These are phyloP conservation scores for Cladosporium sp. DNA, from an alignment of 2,329 filamentous ascomycete genomes.

Conservation along the genomic window DNA sequence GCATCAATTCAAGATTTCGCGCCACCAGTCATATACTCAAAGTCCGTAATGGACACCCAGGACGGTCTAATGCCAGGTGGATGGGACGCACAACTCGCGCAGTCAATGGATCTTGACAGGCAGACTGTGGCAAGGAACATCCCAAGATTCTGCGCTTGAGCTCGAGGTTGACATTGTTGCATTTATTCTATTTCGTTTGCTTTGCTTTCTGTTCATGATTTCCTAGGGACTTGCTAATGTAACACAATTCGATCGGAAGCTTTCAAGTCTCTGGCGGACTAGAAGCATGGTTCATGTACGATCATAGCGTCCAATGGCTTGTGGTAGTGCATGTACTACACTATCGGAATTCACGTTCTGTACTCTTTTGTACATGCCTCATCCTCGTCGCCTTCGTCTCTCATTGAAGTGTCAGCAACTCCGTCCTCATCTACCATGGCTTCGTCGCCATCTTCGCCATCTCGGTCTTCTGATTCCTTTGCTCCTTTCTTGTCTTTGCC, in stretches of 20 bases:
- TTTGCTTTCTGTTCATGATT: not conserved
- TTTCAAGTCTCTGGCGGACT: not conserved
- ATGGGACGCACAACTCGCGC: not conserved
- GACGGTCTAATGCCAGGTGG: not conserved
- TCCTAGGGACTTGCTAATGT: not conserved
- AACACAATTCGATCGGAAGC: not conserved
- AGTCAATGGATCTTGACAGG: slow-evolving; percentile 2
- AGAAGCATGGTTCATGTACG: not conserved
- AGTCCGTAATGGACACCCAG: not conserved
- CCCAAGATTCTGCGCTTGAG: not conserved
- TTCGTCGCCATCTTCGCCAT: slow-evolving; percentile 27
- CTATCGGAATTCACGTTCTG: not conserved
- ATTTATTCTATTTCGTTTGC: not conserved
- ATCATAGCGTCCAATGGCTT: not conserved
- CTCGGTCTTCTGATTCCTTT: slow-evolving; percentile 26
- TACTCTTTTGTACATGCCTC: not conserved
- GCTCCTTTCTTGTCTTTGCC: slow-evolving; percentile 27
- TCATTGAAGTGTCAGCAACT: slow-evolving; percentile 16
- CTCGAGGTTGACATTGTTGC: not conserved
- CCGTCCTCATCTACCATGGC: slow-evolving; percentile 27
- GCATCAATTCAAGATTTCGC: slow-evolving; percentile 11
- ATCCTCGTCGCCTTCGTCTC: slow-evolving; percentile 19
- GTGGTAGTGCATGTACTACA: not conserved
- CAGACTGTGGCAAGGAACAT: not conserved
- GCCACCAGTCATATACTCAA: not conserved